Evolutionary conservation across 2,329 filamentous ascomycete species (phyloP).

Genomic region (Chaetothyriales sp.): DNA sequence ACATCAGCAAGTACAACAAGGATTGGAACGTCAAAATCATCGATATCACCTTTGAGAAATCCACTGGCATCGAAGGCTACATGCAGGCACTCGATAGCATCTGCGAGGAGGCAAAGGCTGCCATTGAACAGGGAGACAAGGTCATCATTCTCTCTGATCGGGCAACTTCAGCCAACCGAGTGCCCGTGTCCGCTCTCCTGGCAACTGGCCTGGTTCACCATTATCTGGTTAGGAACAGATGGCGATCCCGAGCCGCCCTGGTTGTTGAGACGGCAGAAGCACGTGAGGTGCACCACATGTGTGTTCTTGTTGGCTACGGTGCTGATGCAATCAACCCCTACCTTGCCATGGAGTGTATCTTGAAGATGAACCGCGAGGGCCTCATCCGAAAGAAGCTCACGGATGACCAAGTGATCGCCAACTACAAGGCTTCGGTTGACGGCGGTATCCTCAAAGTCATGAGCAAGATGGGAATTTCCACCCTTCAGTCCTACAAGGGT

Average conservation of each 20-base stretch:
- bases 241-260: constrained; percentile 75
- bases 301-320: constrained; percentile 90
- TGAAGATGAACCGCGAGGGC: constrained; percentile 89
- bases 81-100: constrained; percentile 76
- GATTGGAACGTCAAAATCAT: constrained; percentile 81
- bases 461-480: constrained; percentile 99
- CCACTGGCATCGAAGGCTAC: constrained; percentile 68
- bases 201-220: constrained; percentile 92
- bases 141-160: constrained; percentile 83
- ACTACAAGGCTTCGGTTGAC: constrained; percentile 94
- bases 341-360: constrained; percentile 85
- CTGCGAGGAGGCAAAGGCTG: constrained; percentile 68
- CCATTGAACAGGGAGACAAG: constrained; percentile 68
- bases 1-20: constrained; percentile 55
- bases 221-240: constrained; percentile 87
- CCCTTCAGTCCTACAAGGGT: constrained; percentile 89
- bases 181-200: constrained; percentile 71
- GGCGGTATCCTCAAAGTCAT: constrained; percentile 97
- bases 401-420: constrained; percentile 70
- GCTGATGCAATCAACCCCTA: constrained; percentile 91
- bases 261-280: constrained; percentile 88
- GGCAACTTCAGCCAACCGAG: constrained; percentile 64
- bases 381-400: constrained; percentile 79
- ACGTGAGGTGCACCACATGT: constrained; percentile 97
- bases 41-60: constrained; percentile 85